A percentile compares a stretch with the other conserved stretches of the same genome.
Conservation (phyloP, 140 eudicot species). For the Ambrosia hybrid region DNA sequence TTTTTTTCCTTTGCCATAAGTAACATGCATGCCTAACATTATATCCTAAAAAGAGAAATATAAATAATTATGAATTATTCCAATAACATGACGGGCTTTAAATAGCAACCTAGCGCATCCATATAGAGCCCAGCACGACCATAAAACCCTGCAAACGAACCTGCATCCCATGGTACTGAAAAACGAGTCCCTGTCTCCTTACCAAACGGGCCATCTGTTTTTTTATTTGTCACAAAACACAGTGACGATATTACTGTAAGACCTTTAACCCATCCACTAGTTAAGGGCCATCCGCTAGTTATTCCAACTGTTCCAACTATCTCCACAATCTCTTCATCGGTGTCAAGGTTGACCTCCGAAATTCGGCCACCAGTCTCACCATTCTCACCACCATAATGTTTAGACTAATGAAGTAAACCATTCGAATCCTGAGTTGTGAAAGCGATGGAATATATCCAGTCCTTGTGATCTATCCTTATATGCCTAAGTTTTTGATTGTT, state of each 20-base stretch:
- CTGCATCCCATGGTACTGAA: conserved; percentile 22
- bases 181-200: conserved; percentile 10
- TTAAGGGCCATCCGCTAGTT: not conserved
- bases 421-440: conserved; percentile 20
- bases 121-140: conserved; percentile 26
- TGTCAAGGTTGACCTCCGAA: conserved; percentile 27
- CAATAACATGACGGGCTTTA: conserved; percentile 9
- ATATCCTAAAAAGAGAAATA: no score
- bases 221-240: conserved; percentile 17
- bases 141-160: conserved; percentile 30
- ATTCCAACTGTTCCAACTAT: conserved; percentile 17
- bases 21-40: no score
- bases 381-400: conserved; percentile 1
- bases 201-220: conserved; percentile 13
- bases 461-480: conserved; percentile 22
- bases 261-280: no score
- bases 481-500: conserved; percentile 24
- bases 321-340: conserved; percentile 16
- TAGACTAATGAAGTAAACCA: conserved; percentile 6
- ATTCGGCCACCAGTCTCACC: not conserved
- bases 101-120: conserved; percentile 20
- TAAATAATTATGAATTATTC: no score
- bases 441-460: conserved; percentile 16
- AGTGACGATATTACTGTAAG: conserved; percentile 9
- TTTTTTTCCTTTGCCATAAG: no score